A percentile compares a stretch with the other conserved stretches of the same genome.
Conservation (phyloP, 768 basidiomycete genomes). For the Lactifluus hygrophoroides region DNA sequence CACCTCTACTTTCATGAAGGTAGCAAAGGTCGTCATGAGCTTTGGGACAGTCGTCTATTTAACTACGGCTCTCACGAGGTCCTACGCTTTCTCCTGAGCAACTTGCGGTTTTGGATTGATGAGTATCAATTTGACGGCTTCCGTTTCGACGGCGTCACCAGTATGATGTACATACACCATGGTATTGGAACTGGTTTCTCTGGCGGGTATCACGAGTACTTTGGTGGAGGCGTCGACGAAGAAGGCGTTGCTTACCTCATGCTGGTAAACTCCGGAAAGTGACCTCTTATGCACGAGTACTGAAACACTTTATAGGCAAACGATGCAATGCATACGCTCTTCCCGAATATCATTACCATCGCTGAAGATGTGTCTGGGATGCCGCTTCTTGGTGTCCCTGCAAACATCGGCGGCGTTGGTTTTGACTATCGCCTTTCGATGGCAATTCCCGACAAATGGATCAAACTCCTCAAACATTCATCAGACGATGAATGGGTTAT, state of each 20-base stretch:
- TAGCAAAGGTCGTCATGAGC: conserved; percentile 80
- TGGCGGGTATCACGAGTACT: conserved; percentile 98
- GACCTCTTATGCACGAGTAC: not conserved
- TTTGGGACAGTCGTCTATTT: conserved; percentile 97
- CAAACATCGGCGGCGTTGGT: conserved; percentile 78
- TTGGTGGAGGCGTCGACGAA: conserved; percentile 73
- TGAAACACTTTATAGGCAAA: conserved; percentile 61
- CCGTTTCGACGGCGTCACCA: conserved; percentile 97
- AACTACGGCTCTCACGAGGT: conserved; percentile 97
- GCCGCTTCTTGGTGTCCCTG: conserved; percentile 85
- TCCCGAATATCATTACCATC: conserved; percentile 78
- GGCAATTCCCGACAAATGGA: conserved; percentile 99
- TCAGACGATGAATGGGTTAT: conserved; percentile 84
- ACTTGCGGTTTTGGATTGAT: conserved; percentile 92
- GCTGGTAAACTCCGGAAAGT: conserved; percentile 56
- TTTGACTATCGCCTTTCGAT: conserved; percentile 98
- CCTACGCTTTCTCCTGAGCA: conserved; percentile 88
- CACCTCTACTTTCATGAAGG: conserved; percentile 97
- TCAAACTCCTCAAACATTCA: conserved; percentile 94
- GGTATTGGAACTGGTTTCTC: conserved; percentile 98
- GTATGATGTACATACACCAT: conserved; percentile 99
- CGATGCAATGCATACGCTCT: conserved; percentile 75
- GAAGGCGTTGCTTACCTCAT: conserved; percentile 95
- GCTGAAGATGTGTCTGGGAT: conserved; percentile 99
- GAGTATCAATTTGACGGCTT: conserved; percentile 96